Base-by-base conservation (phyloP, 345 rosid species). In the Euphorbia tirucalli region DNA sequence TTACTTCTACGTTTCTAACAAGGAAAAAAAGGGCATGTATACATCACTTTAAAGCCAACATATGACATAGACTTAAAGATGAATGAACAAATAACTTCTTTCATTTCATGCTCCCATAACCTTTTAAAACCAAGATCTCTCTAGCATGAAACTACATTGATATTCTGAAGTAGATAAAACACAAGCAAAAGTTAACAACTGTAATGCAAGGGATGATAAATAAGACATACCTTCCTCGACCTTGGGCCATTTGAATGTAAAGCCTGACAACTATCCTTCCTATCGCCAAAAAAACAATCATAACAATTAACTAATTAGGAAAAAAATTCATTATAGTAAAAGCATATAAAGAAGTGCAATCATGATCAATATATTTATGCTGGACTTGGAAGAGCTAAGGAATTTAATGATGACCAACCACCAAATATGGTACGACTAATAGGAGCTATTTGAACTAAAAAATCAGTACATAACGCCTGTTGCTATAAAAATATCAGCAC, bases 171-270 rank as follows among this genome's bases (percentile, higher is more conserved):
- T 68, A 9, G n/a, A 24, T 24, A 19, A 24, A 18, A 31, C 14
- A 66, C 39, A 59, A 27, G 22, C n/a, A 19, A 70, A 16, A 24
- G 50, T n/a, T 22, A 39, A 27, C 6, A n/a, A 52, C 54, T 11
- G 35, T 7, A 58, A 37, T 35, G 30, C 44, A 69, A 60, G 74
- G 43, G n/a, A 55, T 21, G 37, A 27, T 14, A 55, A 31, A 68
- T 22, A 59, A 31, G 44, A 25, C 48, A 65, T 74, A 88, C 95
- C 95, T 86, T 88, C 67, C 57, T 77, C 54, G 6, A 68, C 81
- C 76, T 83, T 60, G 82, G 61, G 77, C 69, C 63, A 64, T 54
- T 74, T 71, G 83, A 74, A 50, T 76, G 57, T 62, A 1, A 63
- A 43, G 63, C 78, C 75, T 65, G 68, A 79, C 62, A 64, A 71